Conservation (phyloP, 2,329 filamentous ascomycete species). For the Penicillium nordicum region DNA sequence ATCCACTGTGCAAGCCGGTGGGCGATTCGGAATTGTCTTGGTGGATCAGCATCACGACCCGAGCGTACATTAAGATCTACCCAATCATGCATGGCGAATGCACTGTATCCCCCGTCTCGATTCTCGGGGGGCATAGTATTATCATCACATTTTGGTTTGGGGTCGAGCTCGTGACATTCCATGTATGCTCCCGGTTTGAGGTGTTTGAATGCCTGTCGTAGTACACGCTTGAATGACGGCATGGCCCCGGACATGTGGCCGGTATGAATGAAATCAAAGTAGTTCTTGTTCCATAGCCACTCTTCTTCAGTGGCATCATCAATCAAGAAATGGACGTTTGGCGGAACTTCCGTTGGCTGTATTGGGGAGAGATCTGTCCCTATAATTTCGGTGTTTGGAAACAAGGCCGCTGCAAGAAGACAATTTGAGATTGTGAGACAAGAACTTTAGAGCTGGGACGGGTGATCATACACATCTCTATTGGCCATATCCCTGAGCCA, state of each 20-base stretch:
- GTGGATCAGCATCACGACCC: conserved; percentile 44
- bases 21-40: conserved; percentile 51
- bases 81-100: conserved; percentile 49
- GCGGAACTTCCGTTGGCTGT: conserved; percentile 63
- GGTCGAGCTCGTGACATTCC: conserved; percentile 45
- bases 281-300: conserved; percentile 52
- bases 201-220: conserved; percentile 51
- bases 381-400: conserved; percentile 57
- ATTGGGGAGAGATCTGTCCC: conserved; percentile 67
- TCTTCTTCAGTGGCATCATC: conserved; percentile 64
- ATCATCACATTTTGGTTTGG: conserved; percentile 52
- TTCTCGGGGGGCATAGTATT: conserved; percentile 50
- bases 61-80: conserved; percentile 41
- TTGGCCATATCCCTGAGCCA: conserved; percentile 65
- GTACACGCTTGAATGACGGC: conserved; percentile 54
- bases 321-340: conserved; percentile 71
- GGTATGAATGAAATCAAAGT: conserved; percentile 60
- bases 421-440: conserved; percentile 13
- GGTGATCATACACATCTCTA: conserved; percentile 55
- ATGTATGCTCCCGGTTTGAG: conserved; percentile 56
- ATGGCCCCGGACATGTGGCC: conserved; percentile 58
- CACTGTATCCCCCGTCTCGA: conserved; percentile 31
- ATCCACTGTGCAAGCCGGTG: conserved; percentile 54
- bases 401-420: conserved; percentile 37
- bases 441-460: not conserved